Conservation (phyloP, 352 stramenopile species). For the Phytophthora pluvialis region DNA sequence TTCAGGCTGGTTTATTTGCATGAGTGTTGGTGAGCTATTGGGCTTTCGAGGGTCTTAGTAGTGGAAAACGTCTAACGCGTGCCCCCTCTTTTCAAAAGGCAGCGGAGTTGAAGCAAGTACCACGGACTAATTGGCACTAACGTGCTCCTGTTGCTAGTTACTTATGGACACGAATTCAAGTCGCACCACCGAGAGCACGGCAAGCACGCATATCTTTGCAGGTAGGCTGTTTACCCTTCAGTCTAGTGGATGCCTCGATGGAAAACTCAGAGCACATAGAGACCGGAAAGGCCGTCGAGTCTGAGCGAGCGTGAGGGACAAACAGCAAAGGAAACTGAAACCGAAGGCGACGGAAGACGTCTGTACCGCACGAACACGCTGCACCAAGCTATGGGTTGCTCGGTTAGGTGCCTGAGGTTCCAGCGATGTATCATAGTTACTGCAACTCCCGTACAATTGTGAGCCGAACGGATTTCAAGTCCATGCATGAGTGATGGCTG, state of each 20-base stretch:
- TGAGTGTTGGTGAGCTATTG: not conserved
- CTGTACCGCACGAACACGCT: slow-evolving; percentile 1
- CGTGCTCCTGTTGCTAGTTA: slow-evolving; percentile 22
- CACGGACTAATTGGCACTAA: slow-evolving; percentile 24
- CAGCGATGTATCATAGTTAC: not conserved
- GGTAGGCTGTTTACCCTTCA: slow-evolving; percentile 1
- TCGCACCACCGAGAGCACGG: not conserved
- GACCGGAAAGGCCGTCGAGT: slow-evolving; percentile 11
- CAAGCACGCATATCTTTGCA: slow-evolving; percentile 2
- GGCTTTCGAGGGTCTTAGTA: slow-evolving; percentile 2
- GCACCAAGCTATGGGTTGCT: not conserved
- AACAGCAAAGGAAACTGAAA: slow-evolving; percentile 9
- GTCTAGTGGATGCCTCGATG: slow-evolving; percentile 1
- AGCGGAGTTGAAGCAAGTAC: slow-evolving; percentile 26
- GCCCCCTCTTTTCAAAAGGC: slow-evolving; percentile 2
- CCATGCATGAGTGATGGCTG: not conserved
- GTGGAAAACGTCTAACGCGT: slow-evolving; percentile 1
- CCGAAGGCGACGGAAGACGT: not conserved
- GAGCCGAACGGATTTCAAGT: too few species aligned
- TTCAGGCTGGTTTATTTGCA: slow-evolving; percentile 15
- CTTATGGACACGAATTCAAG: slow-evolving; percentile 18
- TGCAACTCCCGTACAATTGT: not conserved
- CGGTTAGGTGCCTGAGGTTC: too few species aligned
- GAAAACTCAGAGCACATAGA: slow-evolving; percentile 17
- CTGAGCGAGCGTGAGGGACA: slow-evolving; percentile 6